phyloP scores from a whole-genome alignment of 192 early-diverging fungal species.

The Umbelopsis isabellina region DNA sequence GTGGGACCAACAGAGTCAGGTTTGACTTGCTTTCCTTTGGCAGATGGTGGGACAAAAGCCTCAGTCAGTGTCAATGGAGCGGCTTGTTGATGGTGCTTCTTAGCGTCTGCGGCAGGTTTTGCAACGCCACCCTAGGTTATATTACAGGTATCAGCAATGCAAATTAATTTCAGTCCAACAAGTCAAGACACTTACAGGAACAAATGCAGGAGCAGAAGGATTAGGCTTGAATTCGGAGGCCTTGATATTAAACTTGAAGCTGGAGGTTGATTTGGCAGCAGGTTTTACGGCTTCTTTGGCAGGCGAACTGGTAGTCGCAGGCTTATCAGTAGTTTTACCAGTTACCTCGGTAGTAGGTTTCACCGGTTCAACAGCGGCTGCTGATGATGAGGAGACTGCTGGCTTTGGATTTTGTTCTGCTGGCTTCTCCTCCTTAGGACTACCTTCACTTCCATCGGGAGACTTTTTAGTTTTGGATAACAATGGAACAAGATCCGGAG shows the following conservation, averaged over 20 bases:
- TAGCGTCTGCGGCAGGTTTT: not conserved
- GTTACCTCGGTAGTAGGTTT: conserved; percentile 24
- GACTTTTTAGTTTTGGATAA: conserved; percentile 59
- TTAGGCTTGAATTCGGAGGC: conserved; percentile 81
- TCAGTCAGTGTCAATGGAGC: conserved; percentile 32
- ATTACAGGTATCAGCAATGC: not conserved
- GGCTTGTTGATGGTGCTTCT: not conserved
- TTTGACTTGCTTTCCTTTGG: conserved; percentile 40
- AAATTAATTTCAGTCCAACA: not conserved
- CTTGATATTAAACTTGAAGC: conserved; percentile 74
- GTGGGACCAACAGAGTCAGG: conserved; percentile 52
- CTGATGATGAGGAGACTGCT: conserved; percentile 6
- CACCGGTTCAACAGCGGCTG: not conserved
- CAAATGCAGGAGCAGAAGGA: conserved; percentile 67
- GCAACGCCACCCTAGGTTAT: not conserved
- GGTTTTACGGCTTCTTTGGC: conserved; percentile 23
- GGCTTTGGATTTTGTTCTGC: not conserved
- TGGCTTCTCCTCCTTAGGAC: conserved; percentile 1
- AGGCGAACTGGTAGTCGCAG: not conserved
- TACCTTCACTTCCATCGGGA: conserved; percentile 21
- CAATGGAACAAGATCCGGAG: conserved; percentile 79
- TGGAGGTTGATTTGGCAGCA: conserved; percentile 11
- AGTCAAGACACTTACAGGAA: conserved; percentile 53
- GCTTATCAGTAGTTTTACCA: not conserved
- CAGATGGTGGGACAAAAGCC: conserved; percentile 50